phyloP scores from a whole-genome alignment of 192 early-diverging fungal genomes.

The Dissophora globulifera region DNA sequence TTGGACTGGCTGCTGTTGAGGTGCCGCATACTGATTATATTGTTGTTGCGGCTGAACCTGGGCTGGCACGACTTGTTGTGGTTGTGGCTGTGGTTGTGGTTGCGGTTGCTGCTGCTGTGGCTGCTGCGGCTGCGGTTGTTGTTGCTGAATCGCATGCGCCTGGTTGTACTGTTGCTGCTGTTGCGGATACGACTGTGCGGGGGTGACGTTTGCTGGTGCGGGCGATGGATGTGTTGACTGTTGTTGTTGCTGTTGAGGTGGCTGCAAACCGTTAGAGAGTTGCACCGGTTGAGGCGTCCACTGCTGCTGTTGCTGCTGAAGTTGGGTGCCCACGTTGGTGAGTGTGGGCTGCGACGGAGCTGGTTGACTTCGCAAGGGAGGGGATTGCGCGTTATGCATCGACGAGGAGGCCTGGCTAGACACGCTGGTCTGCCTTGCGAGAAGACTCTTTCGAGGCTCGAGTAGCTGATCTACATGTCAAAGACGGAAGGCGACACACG shows the following conservation, averaged over 20 bases:
- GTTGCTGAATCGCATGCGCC: constrained; percentile 14
- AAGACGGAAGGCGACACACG: neutral
- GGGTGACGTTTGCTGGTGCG: neutral
- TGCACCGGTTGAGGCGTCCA: constrained; percentile 11
- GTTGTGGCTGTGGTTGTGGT: neutral
- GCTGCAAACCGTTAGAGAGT: neutral
- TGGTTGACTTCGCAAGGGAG: constrained; percentile 10
- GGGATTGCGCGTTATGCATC: neutral
- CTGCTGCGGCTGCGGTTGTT: constrained; percentile 10
- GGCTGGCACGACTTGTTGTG: no score
- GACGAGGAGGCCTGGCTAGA: constrained; percentile 38
- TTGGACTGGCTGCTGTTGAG: no score
- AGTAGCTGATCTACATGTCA: constrained; percentile 34
- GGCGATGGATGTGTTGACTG: constrained; percentile 6
- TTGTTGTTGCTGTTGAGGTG: no score
- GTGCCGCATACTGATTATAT: no score
- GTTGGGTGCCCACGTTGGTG: constrained; percentile 7
- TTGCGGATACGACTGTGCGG: neutral
- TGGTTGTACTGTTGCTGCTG: neutral
- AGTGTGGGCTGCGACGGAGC: constrained; percentile 8
- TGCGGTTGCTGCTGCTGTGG: constrained; percentile 3
- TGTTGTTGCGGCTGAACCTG: no score
- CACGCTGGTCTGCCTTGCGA: constrained; percentile 8
- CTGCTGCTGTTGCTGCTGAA: constrained; percentile 33
- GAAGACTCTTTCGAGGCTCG: constrained; percentile 10